Percentiles rank a stretch among this genome's conserved stretches.
Conservation (phyloP, 2,329 filamentous ascomycete genomes). For the Dryadomyces quercivorus region DNA sequence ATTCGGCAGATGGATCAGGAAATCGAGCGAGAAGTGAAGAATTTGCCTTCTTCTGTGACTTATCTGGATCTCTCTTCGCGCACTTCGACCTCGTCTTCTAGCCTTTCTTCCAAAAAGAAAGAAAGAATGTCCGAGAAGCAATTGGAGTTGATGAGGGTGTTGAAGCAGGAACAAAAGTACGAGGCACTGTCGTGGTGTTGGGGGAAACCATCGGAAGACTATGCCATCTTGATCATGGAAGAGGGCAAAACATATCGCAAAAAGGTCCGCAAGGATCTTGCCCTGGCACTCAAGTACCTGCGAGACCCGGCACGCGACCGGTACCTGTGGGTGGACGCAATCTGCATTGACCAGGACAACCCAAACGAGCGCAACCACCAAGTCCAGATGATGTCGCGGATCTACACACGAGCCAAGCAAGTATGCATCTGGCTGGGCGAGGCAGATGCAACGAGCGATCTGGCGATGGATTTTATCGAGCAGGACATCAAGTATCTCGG, state of each 20-base stretch:
- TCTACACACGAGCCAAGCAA: not conserved
- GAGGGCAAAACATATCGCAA: not conserved
- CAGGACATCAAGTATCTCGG: not conserved
- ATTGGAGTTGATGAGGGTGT: not conserved
- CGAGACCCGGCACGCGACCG: not conserved
- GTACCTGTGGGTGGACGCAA: not conserved
- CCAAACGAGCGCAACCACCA: not conserved
- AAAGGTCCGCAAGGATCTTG: not conserved
- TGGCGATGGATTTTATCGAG: not conserved
- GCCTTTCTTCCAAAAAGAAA: too few species aligned
- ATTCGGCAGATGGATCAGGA: too few species aligned
- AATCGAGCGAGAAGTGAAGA: not conserved
- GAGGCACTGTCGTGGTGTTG: not conserved
- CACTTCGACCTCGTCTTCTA: too few species aligned
- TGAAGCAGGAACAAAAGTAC: not conserved
- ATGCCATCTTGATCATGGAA: not conserved
- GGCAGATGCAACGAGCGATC: not conserved
- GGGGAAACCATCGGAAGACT: not conserved
- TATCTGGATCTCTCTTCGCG: too few species aligned
- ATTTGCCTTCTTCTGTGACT: too few species aligned
- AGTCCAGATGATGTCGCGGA: not conserved
- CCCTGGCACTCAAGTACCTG: not conserved
- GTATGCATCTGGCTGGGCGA: not conserved
- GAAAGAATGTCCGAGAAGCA: too few species aligned
- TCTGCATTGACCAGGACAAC: not conserved